Conservation (phyloP, 306 rosid species). For the Alnus rubra region DNA sequence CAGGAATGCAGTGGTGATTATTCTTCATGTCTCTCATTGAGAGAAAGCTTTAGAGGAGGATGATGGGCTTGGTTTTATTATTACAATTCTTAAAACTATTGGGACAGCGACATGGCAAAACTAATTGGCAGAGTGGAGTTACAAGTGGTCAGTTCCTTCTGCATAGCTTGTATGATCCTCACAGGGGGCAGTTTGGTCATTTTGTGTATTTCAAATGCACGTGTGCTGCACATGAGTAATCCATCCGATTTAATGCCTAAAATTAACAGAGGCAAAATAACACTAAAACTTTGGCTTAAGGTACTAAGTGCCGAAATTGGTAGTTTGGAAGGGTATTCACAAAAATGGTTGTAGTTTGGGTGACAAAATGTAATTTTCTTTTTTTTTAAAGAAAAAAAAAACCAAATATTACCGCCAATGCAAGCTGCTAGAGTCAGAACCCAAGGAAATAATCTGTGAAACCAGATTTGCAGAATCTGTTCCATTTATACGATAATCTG, state of each 20-base stretch:
- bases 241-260: too few relatives aligned
- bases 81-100: neutral
- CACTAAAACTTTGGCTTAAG: too few relatives aligned
- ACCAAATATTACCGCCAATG: conserved; percentile 80
- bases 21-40: conserved; percentile 29
- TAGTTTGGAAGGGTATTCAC: too few relatives aligned
- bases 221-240: too few relatives aligned
- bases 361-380: too few relatives aligned
- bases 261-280: too few relatives aligned
- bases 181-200: too few relatives aligned
- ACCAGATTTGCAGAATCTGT: conserved; percentile 71
- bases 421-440: conserved; percentile 88
- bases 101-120: neutral
- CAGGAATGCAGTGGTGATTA: conserved; percentile 19
- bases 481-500: conserved; percentile 54
- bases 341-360: too few relatives aligned
- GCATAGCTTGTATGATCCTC: too few relatives aligned
- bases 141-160: neutral
- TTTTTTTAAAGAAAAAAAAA: too few relatives aligned
- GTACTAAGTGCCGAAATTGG: too few relatives aligned
- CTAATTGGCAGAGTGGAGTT: neutral
- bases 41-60: neutral
- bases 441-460: conserved; percentile 86
- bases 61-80: neutral
- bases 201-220: too few relatives aligned